phyloP scores from a whole-genome alignment of 1,284 basidiomycete genomes.

The Amylostereum areolatum region DNA sequence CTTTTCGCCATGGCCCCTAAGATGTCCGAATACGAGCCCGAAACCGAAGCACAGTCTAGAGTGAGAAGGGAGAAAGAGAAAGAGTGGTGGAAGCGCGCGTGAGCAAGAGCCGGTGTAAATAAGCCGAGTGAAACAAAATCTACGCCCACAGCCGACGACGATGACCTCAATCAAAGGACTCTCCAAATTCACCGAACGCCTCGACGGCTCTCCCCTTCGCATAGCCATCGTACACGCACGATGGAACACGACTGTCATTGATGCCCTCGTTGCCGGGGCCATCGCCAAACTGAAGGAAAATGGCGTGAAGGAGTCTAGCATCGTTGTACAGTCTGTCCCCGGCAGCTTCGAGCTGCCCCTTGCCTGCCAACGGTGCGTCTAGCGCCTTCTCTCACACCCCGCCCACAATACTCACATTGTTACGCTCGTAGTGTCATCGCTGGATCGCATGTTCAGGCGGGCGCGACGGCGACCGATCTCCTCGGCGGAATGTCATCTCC shows the following conservation, averaged over 20 bases:
- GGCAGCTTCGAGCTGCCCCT: slow-evolving; percentile 93
- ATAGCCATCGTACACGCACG: slow-evolving; percentile 89
- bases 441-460: slow-evolving; percentile 78
- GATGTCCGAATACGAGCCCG: too few relatives aligned
- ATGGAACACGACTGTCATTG: slow-evolving; percentile 88
- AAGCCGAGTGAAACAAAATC: background rate
- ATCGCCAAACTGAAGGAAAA: slow-evolving; percentile 72
- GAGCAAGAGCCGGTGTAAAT: background rate
- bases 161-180: slow-evolving; percentile 70
- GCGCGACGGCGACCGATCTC: slow-evolving; percentile 69
- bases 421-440: slow-evolving; percentile 61
- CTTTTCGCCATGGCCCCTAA: background rate
- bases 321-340: slow-evolving; percentile 87
- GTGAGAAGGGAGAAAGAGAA: background rate
- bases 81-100: background rate
- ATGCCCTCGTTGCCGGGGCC: slow-evolving; percentile 76
- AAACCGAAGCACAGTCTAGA: background rate
- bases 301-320: slow-evolving; percentile 88
- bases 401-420: background rate
- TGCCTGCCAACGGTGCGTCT: slow-evolving; percentile 69
- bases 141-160: background rate
- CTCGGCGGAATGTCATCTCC: slow-evolving; percentile 54
- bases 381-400: background rate
- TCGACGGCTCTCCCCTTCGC: slow-evolving; percentile 77
- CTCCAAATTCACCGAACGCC: slow-evolving; percentile 48